Evolutionary conservation across 1,284 basidiomycete species (phyloP), one percentile per base, ranked within the genome.

Genomic region (Sanguinoderma infundibulare): DNA sequence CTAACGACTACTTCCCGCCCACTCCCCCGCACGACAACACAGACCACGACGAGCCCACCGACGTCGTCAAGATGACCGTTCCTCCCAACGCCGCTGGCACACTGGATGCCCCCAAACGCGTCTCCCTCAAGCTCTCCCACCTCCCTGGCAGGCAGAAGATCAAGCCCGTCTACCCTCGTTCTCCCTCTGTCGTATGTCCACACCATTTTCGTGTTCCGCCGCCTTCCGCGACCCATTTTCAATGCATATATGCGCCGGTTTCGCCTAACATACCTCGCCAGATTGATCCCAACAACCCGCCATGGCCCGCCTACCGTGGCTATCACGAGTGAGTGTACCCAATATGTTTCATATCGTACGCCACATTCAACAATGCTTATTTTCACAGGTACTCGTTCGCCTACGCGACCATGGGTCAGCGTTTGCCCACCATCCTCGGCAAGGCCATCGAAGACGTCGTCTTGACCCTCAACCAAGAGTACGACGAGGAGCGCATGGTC

Each of bases 381-480:
- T 6, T 95, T 95, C 77, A 92, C 94, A 93, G 96, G 77, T 98
- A 95, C 77, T 96, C 95, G 1, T 96, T 96, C 75, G 95, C 95
- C 56, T 91, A 96, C 72, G 94, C 93, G 39, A 94, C 92, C 8
- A 98, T 98, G 95, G 94, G 94, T 65, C 90, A 93, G 52, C 91
- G 96, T 62, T 85, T 98, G 38, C 96, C 96, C 1, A 98, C 96
- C 52, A 98, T 98, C 68, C 83, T 98, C 51, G 95, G 95, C 67
- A 98, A 98, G 79, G 96, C 92, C 8, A 96, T 98, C 71, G 95
- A 98, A 71, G 96, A 98, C 73, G 85, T 91, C 30, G 91, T 93
- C 66, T 86, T 89, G 71, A 98, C 96, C 32, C 84, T 98, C 70
- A 98, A 98, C 77, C 87, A 93, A 58, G 87, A 91, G 75, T 90